These are phyloP conservation scores for Delphinella strobiligena DNA, from an alignment of 2,329 filamentous ascomycete genomes.

Conservation along the genomic window DNA sequence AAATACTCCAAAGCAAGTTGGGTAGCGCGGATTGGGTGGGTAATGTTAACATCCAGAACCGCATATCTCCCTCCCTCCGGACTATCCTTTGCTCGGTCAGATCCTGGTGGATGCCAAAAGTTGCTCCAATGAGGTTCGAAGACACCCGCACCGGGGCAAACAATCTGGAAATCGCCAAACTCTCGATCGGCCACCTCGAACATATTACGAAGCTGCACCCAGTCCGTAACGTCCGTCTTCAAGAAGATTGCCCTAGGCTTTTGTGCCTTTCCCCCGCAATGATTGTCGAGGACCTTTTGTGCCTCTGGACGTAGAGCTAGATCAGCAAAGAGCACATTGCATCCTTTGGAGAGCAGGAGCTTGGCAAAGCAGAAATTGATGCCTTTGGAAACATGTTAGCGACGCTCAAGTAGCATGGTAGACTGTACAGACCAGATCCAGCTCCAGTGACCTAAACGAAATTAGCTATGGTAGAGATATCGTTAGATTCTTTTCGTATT, in stretches of 20 bases:
- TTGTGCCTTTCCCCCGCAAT: slow-evolving; percentile 16
- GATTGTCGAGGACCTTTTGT: slow-evolving; percentile 26
- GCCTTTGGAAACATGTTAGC: too few species aligned
- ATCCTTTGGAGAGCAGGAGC: slow-evolving; percentile 31
- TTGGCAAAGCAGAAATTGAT: slow-evolving; percentile 36
- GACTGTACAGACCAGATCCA: slow-evolving; percentile 32
- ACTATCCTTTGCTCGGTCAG: slow-evolving; percentile 20
- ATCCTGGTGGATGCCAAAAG: slow-evolving; percentile 37
- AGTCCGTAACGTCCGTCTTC: slow-evolving; percentile 37
- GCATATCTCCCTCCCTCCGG: slow-evolving; percentile 23
- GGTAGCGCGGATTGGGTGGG: slow-evolving; percentile 34
- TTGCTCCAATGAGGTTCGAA: slow-evolving; percentile 36
- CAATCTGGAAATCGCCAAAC: slow-evolving; percentile 35
- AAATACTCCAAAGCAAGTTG: slow-evolving; percentile 36
- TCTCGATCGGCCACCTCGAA: slow-evolving; percentile 36
- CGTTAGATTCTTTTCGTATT: too few species aligned
- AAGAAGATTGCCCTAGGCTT: slow-evolving; percentile 27
- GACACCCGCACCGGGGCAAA: slow-evolving; percentile 37
- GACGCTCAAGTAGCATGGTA: too few species aligned
- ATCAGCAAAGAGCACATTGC: slow-evolving; percentile 38
- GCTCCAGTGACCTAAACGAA: slow-evolving; percentile 35
- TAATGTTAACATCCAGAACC: slow-evolving; percentile 34
- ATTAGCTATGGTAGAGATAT: too few species aligned
- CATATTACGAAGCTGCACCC: slow-evolving; percentile 36
- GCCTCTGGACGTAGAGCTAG: slow-evolving; percentile 36